A percentile compares a stretch with the other conserved stretches of the same genome.
These are phyloP conservation scores for Pisolithus marmoratus DNA, from an alignment of 768 basidiomycete species.

Conservation along the genomic window DNA sequence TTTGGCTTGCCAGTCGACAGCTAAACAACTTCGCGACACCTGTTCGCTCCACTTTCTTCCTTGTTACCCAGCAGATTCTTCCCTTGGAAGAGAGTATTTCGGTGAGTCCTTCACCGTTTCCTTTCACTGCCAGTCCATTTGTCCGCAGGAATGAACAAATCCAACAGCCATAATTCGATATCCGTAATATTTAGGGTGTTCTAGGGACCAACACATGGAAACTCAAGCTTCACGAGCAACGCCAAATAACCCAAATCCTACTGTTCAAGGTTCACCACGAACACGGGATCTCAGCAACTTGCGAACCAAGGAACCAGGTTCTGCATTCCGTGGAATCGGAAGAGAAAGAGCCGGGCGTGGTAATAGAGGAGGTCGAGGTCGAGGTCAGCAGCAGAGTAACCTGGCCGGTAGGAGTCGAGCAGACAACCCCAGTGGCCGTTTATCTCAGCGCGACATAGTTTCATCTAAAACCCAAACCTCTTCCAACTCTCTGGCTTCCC, in stretches of 20 bases:
- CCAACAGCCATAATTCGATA: constrained; percentile 5
- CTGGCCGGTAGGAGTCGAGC: constrained; percentile 10
- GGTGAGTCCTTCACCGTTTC: not conserved
- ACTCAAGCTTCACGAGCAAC: constrained; percentile 31
- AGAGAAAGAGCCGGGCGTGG: constrained; percentile 35
- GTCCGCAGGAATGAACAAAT: constrained; percentile 7
- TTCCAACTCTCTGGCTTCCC: constrained; percentile 13
- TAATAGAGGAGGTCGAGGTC: constrained; percentile 19
- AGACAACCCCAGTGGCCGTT: constrained; percentile 14
- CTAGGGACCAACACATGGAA: constrained; percentile 32
- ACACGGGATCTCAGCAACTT: constrained; percentile 37
- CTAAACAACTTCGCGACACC: not conserved
- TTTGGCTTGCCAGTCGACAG: constrained; percentile 17
- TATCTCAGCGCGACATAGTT: constrained; percentile 16
- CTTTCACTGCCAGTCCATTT: constrained; percentile 11
- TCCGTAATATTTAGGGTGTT: not conserved
- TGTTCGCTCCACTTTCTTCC: not conserved
- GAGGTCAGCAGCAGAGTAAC: constrained; percentile 23
- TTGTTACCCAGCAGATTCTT: not conserved
- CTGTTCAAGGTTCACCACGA: constrained; percentile 27
- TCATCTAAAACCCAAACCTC: constrained; percentile 8
- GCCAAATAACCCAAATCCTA: constrained; percentile 20
- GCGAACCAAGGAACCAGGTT: constrained; percentile 40
- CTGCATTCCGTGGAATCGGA: constrained; percentile 41
- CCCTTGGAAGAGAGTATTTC: no score